phyloP scores from a whole-genome alignment of 31 red algal genomes.

The Odonthalia washingtoniensis region DNA sequence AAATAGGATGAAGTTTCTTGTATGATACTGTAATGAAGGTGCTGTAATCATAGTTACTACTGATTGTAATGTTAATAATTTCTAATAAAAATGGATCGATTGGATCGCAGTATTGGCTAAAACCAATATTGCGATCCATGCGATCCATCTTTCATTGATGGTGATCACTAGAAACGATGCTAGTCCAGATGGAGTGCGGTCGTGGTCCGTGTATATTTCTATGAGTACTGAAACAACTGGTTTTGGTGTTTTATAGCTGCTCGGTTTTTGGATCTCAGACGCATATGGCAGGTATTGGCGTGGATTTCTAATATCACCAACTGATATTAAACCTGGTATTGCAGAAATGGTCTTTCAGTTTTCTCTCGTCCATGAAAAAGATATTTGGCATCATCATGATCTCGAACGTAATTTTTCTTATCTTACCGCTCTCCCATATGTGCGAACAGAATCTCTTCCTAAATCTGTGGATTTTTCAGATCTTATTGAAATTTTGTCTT shows the following conservation, averaged over 20 bases:
- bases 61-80: no score
- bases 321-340: constrained; percentile 14
- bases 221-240: constrained; percentile 50
- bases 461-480: constrained; percentile 10
- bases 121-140: no score
- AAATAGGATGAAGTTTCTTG: no score
- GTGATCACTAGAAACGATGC: no score
- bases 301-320: constrained; percentile 46
- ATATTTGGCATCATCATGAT: constrained; percentile 45
- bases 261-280: constrained; percentile 66
- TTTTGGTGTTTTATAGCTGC: constrained; percentile 59
- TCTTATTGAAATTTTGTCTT: constrained; percentile 29
- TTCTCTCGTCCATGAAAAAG: background rate
- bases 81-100: no score
- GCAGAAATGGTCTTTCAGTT: constrained; percentile 34
- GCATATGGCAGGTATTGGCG: constrained; percentile 59
- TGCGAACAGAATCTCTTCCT: constrained; percentile 32
- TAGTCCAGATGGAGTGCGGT: no score
- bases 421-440: constrained; percentile 28
- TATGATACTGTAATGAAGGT: no score
- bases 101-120: no score
- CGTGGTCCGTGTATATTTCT: constrained; percentile 66
- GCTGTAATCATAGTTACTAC: no score
- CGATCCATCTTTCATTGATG: no score
- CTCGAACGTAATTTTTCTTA: constrained; percentile 50